A percentile compares a stretch with the other conserved stretches of the same genome.
Evolutionary conservation across 2,329 filamentous ascomycete species (phyloP).

Genomic region (Clarireedia hainanense): DNA sequence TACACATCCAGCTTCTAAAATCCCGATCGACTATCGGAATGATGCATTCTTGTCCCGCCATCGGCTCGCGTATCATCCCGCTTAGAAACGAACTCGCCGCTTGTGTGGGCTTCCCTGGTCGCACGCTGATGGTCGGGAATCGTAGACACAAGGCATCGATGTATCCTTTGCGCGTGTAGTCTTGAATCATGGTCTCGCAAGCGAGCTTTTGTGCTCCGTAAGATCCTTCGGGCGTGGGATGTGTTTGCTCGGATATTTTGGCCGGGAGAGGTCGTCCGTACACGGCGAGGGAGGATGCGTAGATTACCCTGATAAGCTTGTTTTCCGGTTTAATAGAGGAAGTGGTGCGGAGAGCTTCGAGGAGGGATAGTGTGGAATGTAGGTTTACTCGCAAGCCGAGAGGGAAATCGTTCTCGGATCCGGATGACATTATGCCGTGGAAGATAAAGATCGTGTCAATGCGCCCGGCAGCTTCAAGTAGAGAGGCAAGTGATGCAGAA

Average conservation of each 20-base stretch:
- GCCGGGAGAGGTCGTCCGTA: conserved; percentile 46
- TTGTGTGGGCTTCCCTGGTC: conserved; percentile 50
- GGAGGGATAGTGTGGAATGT: conserved; percentile 44
- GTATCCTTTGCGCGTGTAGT: conserved; percentile 47
- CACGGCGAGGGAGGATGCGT: conserved; percentile 52
- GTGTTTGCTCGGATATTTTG: conserved; percentile 36
- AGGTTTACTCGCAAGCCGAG: conserved; percentile 49
- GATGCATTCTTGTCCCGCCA: conserved; percentile 45
- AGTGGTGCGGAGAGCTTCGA: conserved; percentile 40
- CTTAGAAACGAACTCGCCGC: conserved; percentile 54
- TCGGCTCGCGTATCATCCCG: conserved; percentile 54
- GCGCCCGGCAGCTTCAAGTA: conserved; percentile 24
- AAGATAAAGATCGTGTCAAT: conserved; percentile 48
- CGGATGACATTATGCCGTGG: conserved; percentile 58
- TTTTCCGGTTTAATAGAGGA: conserved; percentile 19
- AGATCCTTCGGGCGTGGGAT: conserved; percentile 46
- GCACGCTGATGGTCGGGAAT: conserved; percentile 53
- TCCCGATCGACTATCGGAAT: conserved; percentile 43
- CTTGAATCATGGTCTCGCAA: conserved; percentile 49
- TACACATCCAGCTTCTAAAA: conserved; percentile 47
- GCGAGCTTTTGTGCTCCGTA: conserved; percentile 58
- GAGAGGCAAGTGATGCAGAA: conserved; percentile 22
- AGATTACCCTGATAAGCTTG: conserved; percentile 43
- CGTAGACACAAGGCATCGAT: conserved; percentile 50
- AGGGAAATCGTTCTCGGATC: conserved; percentile 51